Evolutionary conservation across 495 filamentous ascomycete species (phyloP).

Genomic region (Hypoxylon rickii): DNA sequence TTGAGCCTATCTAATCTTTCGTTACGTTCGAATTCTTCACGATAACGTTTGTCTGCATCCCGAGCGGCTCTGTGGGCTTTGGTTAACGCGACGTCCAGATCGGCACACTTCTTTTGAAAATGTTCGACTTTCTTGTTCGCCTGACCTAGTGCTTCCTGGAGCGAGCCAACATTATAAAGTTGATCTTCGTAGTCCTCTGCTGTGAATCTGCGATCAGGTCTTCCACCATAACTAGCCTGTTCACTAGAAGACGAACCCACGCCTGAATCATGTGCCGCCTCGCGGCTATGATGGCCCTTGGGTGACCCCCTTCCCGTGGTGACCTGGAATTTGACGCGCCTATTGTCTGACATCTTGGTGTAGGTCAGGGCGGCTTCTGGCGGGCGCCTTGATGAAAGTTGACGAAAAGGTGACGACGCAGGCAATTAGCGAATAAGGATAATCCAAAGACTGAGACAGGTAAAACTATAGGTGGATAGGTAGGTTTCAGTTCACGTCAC

Average conservation of each 20-base stretch:
- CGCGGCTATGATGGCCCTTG: slow-evolving; percentile 22
- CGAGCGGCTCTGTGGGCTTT: slow-evolving; percentile 23
- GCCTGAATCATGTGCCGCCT: slow-evolving; percentile 36
- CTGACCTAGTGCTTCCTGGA: slow-evolving; percentile 38
- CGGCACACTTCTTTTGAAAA: slow-evolving; percentile 25
- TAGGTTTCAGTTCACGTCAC: slow-evolving; percentile 6
- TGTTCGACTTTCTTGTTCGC: slow-evolving; percentile 37
- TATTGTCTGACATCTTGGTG: slow-evolving; percentile 27
- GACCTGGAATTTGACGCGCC: slow-evolving; percentile 31
- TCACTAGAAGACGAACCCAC: slow-evolving; percentile 42
- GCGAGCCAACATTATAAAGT: slow-evolving; percentile 35
- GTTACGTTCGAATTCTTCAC: slow-evolving; percentile 25
- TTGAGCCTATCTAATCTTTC: slow-evolving; percentile 19
- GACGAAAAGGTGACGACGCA: not conserved
- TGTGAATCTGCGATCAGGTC: slow-evolving; percentile 41
- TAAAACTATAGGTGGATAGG: slow-evolving; percentile 3
- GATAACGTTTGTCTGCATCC: slow-evolving; percentile 24
- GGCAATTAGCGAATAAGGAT: slow-evolving; percentile 1
- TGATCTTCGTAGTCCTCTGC: slow-evolving; percentile 37
- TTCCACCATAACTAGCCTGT: slow-evolving; percentile 36
- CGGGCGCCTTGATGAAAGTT: slow-evolving; percentile 8
- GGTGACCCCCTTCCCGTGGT: slow-evolving; percentile 13
- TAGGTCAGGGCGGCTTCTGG: not conserved
- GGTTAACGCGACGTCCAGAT: slow-evolving; percentile 30
- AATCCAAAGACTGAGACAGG: not conserved